A percentile compares a stretch with the other conserved stretches of the same genome.
Conservation (phyloP, 441 rosid genomes). For the Jatropha multifida region DNA sequence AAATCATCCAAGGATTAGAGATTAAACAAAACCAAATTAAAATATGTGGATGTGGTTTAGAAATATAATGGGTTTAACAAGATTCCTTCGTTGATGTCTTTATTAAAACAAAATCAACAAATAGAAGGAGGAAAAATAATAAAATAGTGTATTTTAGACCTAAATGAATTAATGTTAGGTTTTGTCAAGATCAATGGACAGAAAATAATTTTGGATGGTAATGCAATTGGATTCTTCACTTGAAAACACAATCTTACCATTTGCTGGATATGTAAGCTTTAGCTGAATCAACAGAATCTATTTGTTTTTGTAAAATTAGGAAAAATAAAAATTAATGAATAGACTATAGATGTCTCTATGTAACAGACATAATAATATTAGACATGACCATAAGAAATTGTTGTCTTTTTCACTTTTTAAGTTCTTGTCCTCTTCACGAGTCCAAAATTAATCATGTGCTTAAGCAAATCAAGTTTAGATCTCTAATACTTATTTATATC, state of each 20-base stretch:
- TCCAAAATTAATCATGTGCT: slow-evolving; percentile 24
- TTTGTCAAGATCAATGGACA: slow-evolving; percentile 41
- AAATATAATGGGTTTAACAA: not conserved
- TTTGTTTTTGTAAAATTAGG: not conserved
- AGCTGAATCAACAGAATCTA: slow-evolving; percentile 14
- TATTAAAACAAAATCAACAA: slow-evolving; percentile 1
- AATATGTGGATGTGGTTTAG: not conserved
- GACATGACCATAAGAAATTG: not conserved
- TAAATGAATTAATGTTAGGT: slow-evolving; percentile 7
- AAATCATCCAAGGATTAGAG: not conserved
- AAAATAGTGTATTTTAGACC: no score
- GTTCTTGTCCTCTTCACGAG: not conserved
- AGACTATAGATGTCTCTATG: not conserved
- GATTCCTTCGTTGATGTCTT: slow-evolving; percentile 11
- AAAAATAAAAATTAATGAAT: not conserved
- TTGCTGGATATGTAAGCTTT: slow-evolving; percentile 24
- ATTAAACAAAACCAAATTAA: not conserved
- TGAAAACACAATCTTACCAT: slow-evolving; percentile 20
- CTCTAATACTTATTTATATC: not conserved
- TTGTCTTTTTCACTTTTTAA: not conserved
- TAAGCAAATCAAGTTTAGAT: slow-evolving; percentile 1
- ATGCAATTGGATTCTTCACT: slow-evolving; percentile 27
- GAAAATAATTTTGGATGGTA: slow-evolving; percentile 27
- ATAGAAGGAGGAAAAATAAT: not conserved
- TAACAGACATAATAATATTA: not conserved